Evolutionary conservation across 208 protist genomes (phyloP).

Genomic region (Angomonas ambiguus): DNA sequence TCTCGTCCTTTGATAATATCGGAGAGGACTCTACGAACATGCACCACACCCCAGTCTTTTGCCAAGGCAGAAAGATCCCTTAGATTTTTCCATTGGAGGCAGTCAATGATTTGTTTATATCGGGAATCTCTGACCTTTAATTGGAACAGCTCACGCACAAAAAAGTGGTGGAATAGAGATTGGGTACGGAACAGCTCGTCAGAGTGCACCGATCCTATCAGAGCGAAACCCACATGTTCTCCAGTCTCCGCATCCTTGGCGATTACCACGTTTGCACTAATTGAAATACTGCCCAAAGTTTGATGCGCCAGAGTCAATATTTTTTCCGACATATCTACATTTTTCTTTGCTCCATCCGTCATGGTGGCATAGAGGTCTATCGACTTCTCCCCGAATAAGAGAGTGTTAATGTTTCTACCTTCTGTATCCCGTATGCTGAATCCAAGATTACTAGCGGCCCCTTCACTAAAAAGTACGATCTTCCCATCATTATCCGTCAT

Average conservation of each 20-base stretch:
- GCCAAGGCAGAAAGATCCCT: constrained; percentile 37
- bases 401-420: constrained; percentile 49
- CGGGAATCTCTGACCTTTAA: constrained; percentile 30
- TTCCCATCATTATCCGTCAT: constrained; percentile 46
- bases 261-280: constrained; percentile 38
- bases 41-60: constrained; percentile 37
- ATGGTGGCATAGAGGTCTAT: constrained; percentile 56
- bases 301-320: constrained; percentile 41
- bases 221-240: constrained; percentile 34
- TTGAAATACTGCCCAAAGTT: constrained; percentile 45
- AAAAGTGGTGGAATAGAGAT: constrained; percentile 50
- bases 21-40: constrained; percentile 43
- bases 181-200: constrained; percentile 42
- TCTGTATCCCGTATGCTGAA: constrained; percentile 50
- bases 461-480: constrained; percentile 53
- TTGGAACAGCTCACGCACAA: constrained; percentile 37
- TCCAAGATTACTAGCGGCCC: constrained; percentile 31
- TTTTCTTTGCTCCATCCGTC: constrained; percentile 44
- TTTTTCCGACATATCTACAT: constrained; percentile 35
- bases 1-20: constrained; percentile 48
- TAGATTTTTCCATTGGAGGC: constrained; percentile 54
- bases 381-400: constrained; percentile 57
- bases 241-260: constrained; percentile 30
- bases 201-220: constrained; percentile 51
- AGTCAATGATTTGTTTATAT: constrained; percentile 47